phyloP scores from a whole-genome alignment of 192 early-diverging fungal species.

The Powellomyces hirtus region DNA sequence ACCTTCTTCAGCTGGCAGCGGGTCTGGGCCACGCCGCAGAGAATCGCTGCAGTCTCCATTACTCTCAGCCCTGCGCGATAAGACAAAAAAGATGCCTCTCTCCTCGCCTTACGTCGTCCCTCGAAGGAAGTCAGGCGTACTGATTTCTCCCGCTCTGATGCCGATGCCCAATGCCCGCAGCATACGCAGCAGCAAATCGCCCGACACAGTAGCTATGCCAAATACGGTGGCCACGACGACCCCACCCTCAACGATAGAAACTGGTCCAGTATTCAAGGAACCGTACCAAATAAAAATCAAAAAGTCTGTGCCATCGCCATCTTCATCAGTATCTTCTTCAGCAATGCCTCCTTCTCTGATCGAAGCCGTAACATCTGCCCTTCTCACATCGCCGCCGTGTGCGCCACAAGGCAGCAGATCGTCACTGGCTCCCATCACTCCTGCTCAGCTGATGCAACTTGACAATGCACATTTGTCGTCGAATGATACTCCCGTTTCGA shows the following conservation, averaged over 20 bases:
- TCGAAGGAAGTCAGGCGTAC: background rate
- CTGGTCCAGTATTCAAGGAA: conserved; percentile 18
- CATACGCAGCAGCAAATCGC: conserved; percentile 13
- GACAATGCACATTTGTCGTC: conserved; percentile 29
- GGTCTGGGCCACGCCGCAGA: background rate
- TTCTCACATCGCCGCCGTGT: conserved; percentile 11
- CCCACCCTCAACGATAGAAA: background rate
- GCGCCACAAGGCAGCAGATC: conserved; percentile 7
- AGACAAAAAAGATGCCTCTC: conserved; percentile 30
- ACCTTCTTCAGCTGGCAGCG: background rate
- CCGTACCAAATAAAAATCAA: conserved; percentile 5
- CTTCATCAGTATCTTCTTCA: too few relatives aligned
- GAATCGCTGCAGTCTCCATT: background rate
- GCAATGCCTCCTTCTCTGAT: too few relatives aligned
- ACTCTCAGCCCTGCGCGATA: background rate
- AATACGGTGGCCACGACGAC: background rate
- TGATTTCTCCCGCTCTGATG: conserved; percentile 15
- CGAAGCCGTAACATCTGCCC: conserved; percentile 8
- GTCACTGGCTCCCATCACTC: conserved; percentile 61
- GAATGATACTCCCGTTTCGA: conserved; percentile 6
- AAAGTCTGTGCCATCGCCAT: too few relatives aligned
- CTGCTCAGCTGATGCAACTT: conserved; percentile 65
- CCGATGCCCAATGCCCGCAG: background rate
- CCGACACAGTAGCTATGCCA: background rate
- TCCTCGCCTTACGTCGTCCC: conserved; percentile 35